Base-by-base conservation (phyloP, 2,329 filamentous ascomycete genomes). In the Fusarium humuli region DNA sequence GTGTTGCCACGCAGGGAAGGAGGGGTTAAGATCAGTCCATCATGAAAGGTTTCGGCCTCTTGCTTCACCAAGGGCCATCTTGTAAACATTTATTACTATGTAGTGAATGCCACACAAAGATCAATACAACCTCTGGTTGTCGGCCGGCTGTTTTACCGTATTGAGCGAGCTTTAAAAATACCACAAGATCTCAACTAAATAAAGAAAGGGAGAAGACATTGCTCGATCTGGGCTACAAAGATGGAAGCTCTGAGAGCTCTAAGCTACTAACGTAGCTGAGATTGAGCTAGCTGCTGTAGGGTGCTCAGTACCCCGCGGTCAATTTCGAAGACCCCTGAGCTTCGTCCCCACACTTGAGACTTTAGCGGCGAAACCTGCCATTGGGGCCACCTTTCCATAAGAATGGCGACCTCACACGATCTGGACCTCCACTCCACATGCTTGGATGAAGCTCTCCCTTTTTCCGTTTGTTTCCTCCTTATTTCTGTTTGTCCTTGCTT, bases 301-400 rank as follows among this genome's bases (percentile, higher is more conserved):
- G 42, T 47, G 47, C 20, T 46, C 65, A 29, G 46, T 72, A 73
- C 75, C 75, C 75, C 75, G 74, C 75, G 71, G 64, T 67, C 57
- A 62, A 55, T 45, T 29, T 69, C 45, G 49, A 44, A 64, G 40
- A 61, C 68, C 73, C 66, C 68, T 68, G 59, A 74, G 61, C 68
- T 57, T 45, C 37, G 67, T 70, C 75, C 58, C 77, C 77, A 75
- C 73, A 76, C 44, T 71, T 68, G 55, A 56, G 58, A 42, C 62
- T 54, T 59, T 67, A 72, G 69, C 47, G 66, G 72, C 73, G 57
- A 67, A 53, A 66, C 73, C 76, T 63, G 65, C 27, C 45, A 62
- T 74, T 74, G 57, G 75, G 77, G 78, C 77, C 78, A 80, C 78
- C 73, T 80, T 79, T 73, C 77, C 75, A 72, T 65, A 77, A 77